Base-by-base conservation (phyloP, 768 basidiomycete species). In the Naganishia onofrii region DNA sequence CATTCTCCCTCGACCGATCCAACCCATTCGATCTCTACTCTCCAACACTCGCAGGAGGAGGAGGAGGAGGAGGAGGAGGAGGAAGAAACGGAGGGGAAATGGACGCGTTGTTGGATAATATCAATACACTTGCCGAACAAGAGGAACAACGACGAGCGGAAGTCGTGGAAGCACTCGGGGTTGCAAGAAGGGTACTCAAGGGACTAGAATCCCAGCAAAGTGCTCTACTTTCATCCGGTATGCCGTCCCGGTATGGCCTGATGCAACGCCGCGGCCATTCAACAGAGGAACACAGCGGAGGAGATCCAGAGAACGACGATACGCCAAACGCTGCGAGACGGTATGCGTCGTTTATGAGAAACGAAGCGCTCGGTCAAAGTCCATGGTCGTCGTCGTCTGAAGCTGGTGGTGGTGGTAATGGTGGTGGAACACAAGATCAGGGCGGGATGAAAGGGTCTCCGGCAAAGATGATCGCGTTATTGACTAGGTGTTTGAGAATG, bases 261-360 rank as follows among this genome's bases (percentile, higher is more conserved):
- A 4, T 42, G 15, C 60, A 44, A 44, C 60, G 60, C 10, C 38
- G 26, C 7, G n/a, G n/a, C n/a, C n/a, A n/a, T n/a, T 12, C 60
- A 12, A 42, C 60, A 8, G 60, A 28, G 42, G 60, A 28, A 29
- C 15, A 34, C 23, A 58, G 7, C 9, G 21, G 28, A 42, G 32
- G 26, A 23, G 21, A 31, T 19, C 2, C 7, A 13, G 36, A 26
- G 23, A 44, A 42, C 26, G 60, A 42, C 15, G 60, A 63, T 23
- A 63, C 60, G n/a, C 60, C 60, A 26, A 63, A 26, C 17, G 60
- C 60, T n/a, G 60, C 60, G 3, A 63, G 42, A 19, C 15, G 60
- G 23, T 63, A 63, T 44, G 60, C 60, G 13, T 63, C 60, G 21
- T 63, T 63, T n/a, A 63, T 63, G 60, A 42, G 60, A 28, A 46